Conservation (phyloP, 2,329 filamentous ascomycete genomes). For the Ustulina deusta region DNA sequence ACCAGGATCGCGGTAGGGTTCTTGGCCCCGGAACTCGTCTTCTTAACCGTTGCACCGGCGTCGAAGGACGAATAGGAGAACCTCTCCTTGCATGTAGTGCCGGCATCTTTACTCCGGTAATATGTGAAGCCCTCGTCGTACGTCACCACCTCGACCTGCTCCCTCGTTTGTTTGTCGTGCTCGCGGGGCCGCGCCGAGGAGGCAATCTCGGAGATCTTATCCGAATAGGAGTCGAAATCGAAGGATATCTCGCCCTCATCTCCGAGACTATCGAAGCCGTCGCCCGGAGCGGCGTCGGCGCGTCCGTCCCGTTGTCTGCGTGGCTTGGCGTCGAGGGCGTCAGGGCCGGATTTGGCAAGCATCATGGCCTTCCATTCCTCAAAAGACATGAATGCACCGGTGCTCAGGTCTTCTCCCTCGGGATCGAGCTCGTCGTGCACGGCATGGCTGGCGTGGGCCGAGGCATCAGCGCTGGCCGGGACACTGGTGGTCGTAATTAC, state of each 20-base stretch:
- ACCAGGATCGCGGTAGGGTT: slow-evolving; percentile 89
- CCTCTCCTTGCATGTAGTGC: slow-evolving; percentile 96
- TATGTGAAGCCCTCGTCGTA: slow-evolving; percentile 64
- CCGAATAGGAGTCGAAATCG: slow-evolving; percentile 64
- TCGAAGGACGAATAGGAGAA: slow-evolving; percentile 99
- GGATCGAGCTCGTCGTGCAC: slow-evolving; percentile 68
- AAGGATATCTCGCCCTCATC: slow-evolving; percentile 86
- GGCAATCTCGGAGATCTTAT: slow-evolving; percentile 59
- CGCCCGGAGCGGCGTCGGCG: slow-evolving; percentile 64
- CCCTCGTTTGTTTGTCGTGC: slow-evolving; percentile 47
- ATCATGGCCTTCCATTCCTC: slow-evolving; percentile 99
- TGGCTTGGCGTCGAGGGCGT: slow-evolving; percentile 73
- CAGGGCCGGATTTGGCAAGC: slow-evolving; percentile 84
- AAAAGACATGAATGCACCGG: slow-evolving; percentile 87
- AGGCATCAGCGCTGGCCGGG: slow-evolving; percentile 37
- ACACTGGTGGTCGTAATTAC: slow-evolving; percentile 44
- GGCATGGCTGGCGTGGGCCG: slow-evolving; percentile 35
- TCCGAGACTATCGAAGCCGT: slow-evolving; percentile 81
- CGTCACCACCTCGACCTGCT: slow-evolving; percentile 58
- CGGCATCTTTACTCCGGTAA: slow-evolving; percentile 88
- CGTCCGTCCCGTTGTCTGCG: slow-evolving; percentile 66
- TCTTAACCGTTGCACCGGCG: slow-evolving; percentile 91
- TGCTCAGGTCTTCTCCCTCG: slow-evolving; percentile 69
- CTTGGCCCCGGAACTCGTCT: slow-evolving; percentile 87
- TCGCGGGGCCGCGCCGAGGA: slow-evolving; percentile 47